Base-by-base conservation (phyloP, 768 basidiomycete genomes). In the Russula dissimulans region DNA sequence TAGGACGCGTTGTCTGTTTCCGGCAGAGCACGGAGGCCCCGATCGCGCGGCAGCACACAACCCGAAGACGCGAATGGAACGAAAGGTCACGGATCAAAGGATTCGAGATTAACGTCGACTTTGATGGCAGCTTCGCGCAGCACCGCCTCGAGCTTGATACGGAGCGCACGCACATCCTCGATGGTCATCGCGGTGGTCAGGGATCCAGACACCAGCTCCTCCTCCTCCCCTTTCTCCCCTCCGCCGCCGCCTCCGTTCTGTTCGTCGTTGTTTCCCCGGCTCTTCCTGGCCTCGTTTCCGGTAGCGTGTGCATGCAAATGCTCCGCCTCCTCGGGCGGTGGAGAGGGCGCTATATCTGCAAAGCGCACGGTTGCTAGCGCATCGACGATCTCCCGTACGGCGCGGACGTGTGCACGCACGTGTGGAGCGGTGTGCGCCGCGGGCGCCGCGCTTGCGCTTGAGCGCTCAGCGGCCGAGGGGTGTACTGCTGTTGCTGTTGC, bases 341-440 rank as follows among this genome's bases (percentile, higher is more conserved):
- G 95, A 91, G 26, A 78, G 3, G 90, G 89, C 14, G 80, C 82
- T 49, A 95, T 79, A 60, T 91, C 87, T 9, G 81, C 77, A 65
- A 91, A 83, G 7, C 79, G 81, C 36, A 95, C 73, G 6, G 75
- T 68, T 0, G 78, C 77, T 2, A 97, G 78, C n/a, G 74, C 70
- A 0, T 76, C 66, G 0, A 81, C 75, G 53, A 95, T 81, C 6
- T 41, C 82, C 75, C 1, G 80, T n/a, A 22, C 56, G 7, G 39
- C 22, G 22, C 22, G 22, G 22, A 26, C 22, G 22, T 26, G 22
- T 26, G 22, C 22, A 26, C 22, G 22, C 22, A 26, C 22, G 22
- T 26, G 22, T 26, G 22, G 18, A 1, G 49, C n/a, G 34, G 34
- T 3, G 17, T n/a, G 5, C 3, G 51, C 3, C 9, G 51, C 5